Conservation (phyloP, 208 protist genomes). For the Sergeia podlipaevii region DNA sequence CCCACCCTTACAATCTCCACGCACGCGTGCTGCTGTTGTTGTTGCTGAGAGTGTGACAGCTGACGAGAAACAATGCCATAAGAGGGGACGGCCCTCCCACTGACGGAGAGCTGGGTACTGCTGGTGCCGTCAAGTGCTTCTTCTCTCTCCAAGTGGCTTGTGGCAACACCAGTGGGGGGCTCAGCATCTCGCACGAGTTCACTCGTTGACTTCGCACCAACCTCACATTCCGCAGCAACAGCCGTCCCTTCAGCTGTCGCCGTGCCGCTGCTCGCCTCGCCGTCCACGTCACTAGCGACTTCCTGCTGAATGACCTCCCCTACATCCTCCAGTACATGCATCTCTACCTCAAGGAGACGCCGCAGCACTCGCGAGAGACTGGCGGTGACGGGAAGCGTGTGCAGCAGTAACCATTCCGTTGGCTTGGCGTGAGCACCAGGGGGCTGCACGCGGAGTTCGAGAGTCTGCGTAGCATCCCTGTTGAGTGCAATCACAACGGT, state of each 20-base stretch:
- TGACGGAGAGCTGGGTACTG: neutral
- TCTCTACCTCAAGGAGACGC: conserved; percentile 26
- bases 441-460: conserved; percentile 39
- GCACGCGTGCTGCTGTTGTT: neutral
- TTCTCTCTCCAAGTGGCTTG: neutral
- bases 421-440: conserved; percentile 2
- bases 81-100: no score
- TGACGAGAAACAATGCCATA: no score
- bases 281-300: no score
- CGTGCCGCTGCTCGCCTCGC: no score
- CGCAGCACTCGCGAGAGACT: conserved; percentile 40
- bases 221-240: no score
- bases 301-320: no score
- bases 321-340: neutral
- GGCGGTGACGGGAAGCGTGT: conserved; percentile 54
- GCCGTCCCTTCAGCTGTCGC: no score
- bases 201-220: no score
- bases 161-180: no score
- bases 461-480: conserved; percentile 29
- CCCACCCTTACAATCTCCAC: conserved; percentile 48
- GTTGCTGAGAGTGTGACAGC: neutral
- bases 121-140: conserved; percentile 6
- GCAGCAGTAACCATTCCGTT: conserved; percentile 57
- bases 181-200: no score
- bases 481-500: conserved; percentile 49